phyloP scores from a whole-genome alignment of 2,329 filamentous ascomycete species.

The Cercospora berteroae region DNA sequence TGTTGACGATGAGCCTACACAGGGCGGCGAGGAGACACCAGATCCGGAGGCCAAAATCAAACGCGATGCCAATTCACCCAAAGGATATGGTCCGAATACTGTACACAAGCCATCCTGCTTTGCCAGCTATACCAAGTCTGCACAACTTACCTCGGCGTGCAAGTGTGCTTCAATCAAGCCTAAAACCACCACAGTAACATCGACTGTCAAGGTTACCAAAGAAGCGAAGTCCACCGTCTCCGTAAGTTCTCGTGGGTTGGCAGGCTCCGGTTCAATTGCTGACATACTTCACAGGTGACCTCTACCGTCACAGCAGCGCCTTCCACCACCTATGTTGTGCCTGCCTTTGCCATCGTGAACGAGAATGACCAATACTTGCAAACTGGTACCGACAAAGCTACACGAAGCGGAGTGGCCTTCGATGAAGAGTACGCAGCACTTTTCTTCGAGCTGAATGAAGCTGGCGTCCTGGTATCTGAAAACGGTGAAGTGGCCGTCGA shows the following conservation, averaged over 20 bases:
- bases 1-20: neutral
- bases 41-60: neutral
- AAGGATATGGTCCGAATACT: neutral
- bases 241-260: neutral
- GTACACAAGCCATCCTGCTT: constrained; percentile 8
- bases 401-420: neutral
- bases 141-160: constrained; percentile 8
- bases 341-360: neutral
- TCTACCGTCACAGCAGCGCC: neutral
- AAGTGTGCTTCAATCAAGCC: constrained; percentile 6
- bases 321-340: neutral
- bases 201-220: neutral
- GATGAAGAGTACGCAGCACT: neutral
- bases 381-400: neutral
- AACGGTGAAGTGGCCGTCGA: neutral
- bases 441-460: neutral
- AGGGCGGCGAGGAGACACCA: neutral
- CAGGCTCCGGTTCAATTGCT: neutral
- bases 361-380: neutral
- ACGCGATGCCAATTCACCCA: neutral
- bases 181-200: constrained; percentile 2
- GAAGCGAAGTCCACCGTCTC: neutral
- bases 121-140: neutral
- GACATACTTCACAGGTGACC: neutral
- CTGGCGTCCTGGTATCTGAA: neutral